These are phyloP conservation scores for Trichomonascaceae sp. DNA, from an alignment of 1,139 yeast genomes.

Conservation along the genomic window DNA sequence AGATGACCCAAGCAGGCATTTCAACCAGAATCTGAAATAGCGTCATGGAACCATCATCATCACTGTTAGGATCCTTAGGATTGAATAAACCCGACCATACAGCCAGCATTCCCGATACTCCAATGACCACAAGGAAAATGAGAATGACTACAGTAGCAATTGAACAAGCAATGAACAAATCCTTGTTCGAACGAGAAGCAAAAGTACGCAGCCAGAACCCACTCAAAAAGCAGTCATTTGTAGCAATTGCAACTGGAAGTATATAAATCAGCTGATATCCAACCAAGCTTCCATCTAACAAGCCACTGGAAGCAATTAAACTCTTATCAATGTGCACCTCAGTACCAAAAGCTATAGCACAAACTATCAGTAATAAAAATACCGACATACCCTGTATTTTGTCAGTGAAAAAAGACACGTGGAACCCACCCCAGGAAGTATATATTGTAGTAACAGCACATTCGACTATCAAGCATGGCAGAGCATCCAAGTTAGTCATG, in stretches of 20 bases:
- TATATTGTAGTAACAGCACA: constrained; percentile 83
- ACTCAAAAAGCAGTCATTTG: constrained; percentile 84
- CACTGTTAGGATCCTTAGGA: constrained; percentile 44
- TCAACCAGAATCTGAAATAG: constrained; percentile 63
- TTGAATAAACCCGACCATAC: constrained; percentile 79
- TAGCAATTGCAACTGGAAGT: constrained; percentile 75
- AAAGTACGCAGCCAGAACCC: constrained; percentile 95
- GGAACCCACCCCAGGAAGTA: constrained; percentile 86
- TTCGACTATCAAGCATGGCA: constrained; percentile 80
- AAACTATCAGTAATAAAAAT: constrained; percentile 57
- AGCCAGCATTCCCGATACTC: constrained; percentile 79
- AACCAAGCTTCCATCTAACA: constrained; percentile 55
- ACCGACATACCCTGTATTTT: constrained; percentile 79
- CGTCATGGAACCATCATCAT: constrained; percentile 52
- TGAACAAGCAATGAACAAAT: constrained; percentile 66
- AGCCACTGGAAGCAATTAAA: constrained; percentile 58
- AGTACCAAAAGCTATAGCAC: constrained; percentile 75
- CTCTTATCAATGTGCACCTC: constrained; percentile 64
- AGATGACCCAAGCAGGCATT: constrained; percentile 86
- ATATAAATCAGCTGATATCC: constrained; percentile 91
- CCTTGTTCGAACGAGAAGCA: constrained; percentile 75
- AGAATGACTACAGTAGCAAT: constrained; percentile 66
- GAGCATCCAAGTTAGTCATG: constrained; percentile 70
- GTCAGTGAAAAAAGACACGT: constrained; percentile 83
- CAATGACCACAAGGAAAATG: constrained; percentile 62